A percentile compares a stretch with the other conserved stretches of the same genome.
These are phyloP conservation scores for Phanerodontia chrysosporium DNA, from an alignment of 768 basidiomycete species.

Conservation along the genomic window DNA sequence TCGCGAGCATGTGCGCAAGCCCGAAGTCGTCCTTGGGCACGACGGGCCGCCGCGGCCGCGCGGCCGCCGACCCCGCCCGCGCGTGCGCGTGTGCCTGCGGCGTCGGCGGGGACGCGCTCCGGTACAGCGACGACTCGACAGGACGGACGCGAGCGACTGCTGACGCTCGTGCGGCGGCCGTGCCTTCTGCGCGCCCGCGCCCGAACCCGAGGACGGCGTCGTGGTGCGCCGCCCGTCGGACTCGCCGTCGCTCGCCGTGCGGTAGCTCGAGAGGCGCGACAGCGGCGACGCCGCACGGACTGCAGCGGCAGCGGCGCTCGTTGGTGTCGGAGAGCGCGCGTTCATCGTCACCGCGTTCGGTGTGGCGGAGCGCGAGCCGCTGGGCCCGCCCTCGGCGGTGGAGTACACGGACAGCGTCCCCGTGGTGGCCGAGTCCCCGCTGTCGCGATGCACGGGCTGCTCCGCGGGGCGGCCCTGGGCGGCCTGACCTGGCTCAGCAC, in stretches of 20 bases:
- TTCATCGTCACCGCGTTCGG: slow-evolving; percentile 16
- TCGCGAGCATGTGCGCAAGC: slow-evolving; percentile 77
- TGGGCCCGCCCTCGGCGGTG: slow-evolving; percentile 16
- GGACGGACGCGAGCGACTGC: slow-evolving; percentile 70
- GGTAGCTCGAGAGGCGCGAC: slow-evolving; percentile 26
- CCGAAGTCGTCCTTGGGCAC: slow-evolving; percentile 85
- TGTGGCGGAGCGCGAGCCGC: slow-evolving; percentile 33
- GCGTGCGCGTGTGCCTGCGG: slow-evolving; percentile 6
- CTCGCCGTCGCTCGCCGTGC: slow-evolving; percentile 25
- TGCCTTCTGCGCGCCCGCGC: slow-evolving; percentile 3
- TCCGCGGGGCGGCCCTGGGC: slow-evolving; percentile 38
- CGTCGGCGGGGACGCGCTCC: slow-evolving; percentile 11
- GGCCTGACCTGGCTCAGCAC: slow-evolving; percentile 74
- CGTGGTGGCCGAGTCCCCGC: slow-evolving; percentile 25
- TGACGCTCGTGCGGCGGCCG: slow-evolving; percentile 40
- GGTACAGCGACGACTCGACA: slow-evolving; percentile 56
- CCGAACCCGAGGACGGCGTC: slow-evolving; percentile 36
- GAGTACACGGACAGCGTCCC: slow-evolving; percentile 57
- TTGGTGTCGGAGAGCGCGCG: slow-evolving; percentile 15
- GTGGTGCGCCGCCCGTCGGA: slow-evolving; percentile 20
- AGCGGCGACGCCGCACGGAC: slow-evolving; percentile 25
- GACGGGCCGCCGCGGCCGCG: slow-evolving; percentile 39
- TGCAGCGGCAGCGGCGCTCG: neutral
- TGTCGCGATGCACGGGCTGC: slow-evolving; percentile 20
- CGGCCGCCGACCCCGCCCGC: slow-evolving; percentile 10